Evolutionary conservation across 2,329 filamentous ascomycete species (phyloP), one percentile per base, ranked within the genome.

Genomic region (Xylogone sp.): DNA sequence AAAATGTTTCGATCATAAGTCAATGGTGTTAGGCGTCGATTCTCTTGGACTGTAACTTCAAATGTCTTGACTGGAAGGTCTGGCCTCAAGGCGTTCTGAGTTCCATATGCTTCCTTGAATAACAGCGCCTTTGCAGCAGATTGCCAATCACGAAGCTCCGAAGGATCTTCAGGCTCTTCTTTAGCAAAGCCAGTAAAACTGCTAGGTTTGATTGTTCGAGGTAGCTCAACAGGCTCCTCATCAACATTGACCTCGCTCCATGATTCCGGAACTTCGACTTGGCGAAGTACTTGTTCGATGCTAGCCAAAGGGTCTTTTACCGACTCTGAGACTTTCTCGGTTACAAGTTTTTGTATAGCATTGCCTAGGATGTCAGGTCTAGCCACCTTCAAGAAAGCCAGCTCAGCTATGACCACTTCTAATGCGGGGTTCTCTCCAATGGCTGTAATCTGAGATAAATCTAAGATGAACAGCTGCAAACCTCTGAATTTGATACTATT

Each of bases 1-100:
- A 99, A 99, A 71, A 99, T 97, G 79, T 99, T 97, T 62, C 94
- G 90, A 71, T 97, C 92, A 68, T 99, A 99, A 27, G 85, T 87
- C 21, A 72, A 64, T 2, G 94, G 94, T 0, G 94, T 99, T 50
- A 99, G 81, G 57, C 94, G 85, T 56, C 94, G 89, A 75, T 96
- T 97, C 76, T 97, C 94, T 76, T 95, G 90, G 70, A 99, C 92
- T 50, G 84, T 87, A 49, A 97, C 87, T 42, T 90, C 89, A 63
- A 82, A 86, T 2, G 93, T 97, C 81, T 93, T 91, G 65, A 90
- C 84, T 9, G 87, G 75, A 50, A 96, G 76, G 64, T 99, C 94
- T 10, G 94, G 94, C 49, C 94, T 88, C 42, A 99, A 83, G 49
- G 75, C 75, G 57, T 76, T 77, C 64, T 82, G 75, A 21, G 90